Evolutionary conservation across 1,139 yeast species (phyloP), one percentile per base, ranked within the genome.

Genomic region (Candida buenavistaensis): DNA sequence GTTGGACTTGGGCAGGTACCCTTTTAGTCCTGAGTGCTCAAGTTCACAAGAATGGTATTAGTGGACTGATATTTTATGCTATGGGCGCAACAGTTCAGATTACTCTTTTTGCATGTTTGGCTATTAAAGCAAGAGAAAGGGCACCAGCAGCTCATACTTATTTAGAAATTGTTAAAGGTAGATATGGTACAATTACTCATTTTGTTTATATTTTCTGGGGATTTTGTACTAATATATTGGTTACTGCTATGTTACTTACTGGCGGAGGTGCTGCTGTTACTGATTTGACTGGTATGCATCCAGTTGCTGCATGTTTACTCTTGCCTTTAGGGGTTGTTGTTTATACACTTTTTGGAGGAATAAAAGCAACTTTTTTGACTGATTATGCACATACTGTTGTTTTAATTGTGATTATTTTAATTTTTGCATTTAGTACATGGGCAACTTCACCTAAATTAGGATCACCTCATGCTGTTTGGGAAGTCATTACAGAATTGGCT

Each of bases 1-100:
- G 92, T 8, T 89, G 96, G 96, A 88, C 96, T 4, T 88, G 96
- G 96, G 89, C 92, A 29, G 92, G 95, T 2, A 86, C 95, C 2
- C 62, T 87, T 31, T 70, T 86, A 22, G 83, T 85, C 22, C 80
- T 89, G 2, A 78, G 90, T 15, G 61, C 90, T n/a, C 87, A 82
- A 56, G 86, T 85, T 14, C 85, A 83, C 58, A 72, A 73, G 39
- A 79, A 84, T 47, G 96, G 96, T 49, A 75, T 88, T 28, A 71
- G 82, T 13, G 79, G 78, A 28, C 69, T 75, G 4, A 69, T 64
- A 47, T 72, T 63, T 28, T 72, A 72, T 47, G 78, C 78, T 13
- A 73, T 77, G 10, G 80, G 80, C 35, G 79, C 78, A 22, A 67
- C 78, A 16, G 69, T 72, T 40, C 80, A 75, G 47, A 73, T 75